phyloP scores from a whole-genome alignment of 768 basidiomycete genomes.

The Lentinula aciculospora region DNA sequence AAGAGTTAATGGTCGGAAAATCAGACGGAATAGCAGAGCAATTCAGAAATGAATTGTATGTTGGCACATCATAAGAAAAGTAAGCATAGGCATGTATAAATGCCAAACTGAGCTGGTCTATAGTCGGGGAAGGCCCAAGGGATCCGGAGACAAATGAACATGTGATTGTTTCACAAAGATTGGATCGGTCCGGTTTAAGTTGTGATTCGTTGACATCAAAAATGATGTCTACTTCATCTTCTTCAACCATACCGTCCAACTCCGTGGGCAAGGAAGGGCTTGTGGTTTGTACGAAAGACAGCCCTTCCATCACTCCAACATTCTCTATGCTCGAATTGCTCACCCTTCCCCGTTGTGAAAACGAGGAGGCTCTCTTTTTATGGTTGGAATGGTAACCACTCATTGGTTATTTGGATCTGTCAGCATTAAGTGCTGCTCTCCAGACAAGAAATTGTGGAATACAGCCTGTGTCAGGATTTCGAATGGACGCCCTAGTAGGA shows the following conservation, averaged over 20 bases:
- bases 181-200: neutral
- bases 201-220: neutral
- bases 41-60: neutral
- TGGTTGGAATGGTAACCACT: constrained; percentile 1
- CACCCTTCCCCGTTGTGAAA: neutral
- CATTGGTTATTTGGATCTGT: constrained; percentile 3
- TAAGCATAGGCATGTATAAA: neutral
- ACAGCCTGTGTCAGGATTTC: constrained; percentile 2
- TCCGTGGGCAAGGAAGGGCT: neutral
- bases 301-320: neutral
- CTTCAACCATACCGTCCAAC: constrained; percentile 7
- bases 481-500: constrained; percentile 11
- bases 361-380: neutral
- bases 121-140: neutral
- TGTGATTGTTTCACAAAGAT: neutral
- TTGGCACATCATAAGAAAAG: neutral
- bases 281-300: neutral
- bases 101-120: neutral
- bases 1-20: too few relatives aligned
- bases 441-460: neutral
- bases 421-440: neutral
- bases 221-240: constrained; percentile 6
- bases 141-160: neutral
- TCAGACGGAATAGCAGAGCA: neutral
- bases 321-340: neutral